Percentiles rank a stretch among this genome's conserved stretches.
Evolutionary conservation across 495 filamentous ascomycete species (phyloP).

Genomic region (Pseudevernia furfuracea): DNA sequence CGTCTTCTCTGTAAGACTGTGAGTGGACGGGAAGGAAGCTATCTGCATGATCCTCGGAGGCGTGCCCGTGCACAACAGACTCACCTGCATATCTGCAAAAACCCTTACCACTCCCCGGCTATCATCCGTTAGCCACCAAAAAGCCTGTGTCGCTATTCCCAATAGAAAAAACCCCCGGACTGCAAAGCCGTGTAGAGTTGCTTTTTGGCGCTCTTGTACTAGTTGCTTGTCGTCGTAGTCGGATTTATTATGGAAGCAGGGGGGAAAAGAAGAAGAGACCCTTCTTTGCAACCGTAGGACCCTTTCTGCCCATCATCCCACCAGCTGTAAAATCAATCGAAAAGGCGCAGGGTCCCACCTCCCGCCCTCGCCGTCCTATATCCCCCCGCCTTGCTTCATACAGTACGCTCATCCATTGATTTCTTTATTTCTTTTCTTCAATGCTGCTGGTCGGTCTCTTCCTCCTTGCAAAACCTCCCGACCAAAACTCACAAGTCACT

Average conservation of each 20-base stretch:
- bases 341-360: conserved; percentile 19
- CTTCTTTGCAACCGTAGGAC: conserved; percentile 1
- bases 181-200: background rate
- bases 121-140: too few species aligned
- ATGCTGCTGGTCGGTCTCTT: background rate
- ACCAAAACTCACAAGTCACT: too few species aligned
- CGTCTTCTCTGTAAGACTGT: background rate
- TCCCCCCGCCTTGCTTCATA: background rate
- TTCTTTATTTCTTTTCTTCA: background rate
- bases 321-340: conserved; percentile 12
- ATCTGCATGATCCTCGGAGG: background rate
- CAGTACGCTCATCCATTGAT: too few species aligned
- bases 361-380: background rate
- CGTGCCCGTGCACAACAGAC: conserved; percentile 4
- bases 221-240: background rate
- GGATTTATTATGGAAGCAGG: conserved; percentile 1
- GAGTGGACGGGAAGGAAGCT: background rate
- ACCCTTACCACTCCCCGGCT: too few species aligned
- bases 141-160: background rate
- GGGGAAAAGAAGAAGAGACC: conserved; percentile 5
- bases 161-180: background rate
- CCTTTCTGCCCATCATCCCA: conserved; percentile 15
- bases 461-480: too few species aligned
- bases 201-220: background rate
- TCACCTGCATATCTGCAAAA: background rate